Evolutionary conservation across 345 rosid species (phyloP), one percentile per base, ranked within the genome.

Genomic region (Syzygium jambos): DNA sequence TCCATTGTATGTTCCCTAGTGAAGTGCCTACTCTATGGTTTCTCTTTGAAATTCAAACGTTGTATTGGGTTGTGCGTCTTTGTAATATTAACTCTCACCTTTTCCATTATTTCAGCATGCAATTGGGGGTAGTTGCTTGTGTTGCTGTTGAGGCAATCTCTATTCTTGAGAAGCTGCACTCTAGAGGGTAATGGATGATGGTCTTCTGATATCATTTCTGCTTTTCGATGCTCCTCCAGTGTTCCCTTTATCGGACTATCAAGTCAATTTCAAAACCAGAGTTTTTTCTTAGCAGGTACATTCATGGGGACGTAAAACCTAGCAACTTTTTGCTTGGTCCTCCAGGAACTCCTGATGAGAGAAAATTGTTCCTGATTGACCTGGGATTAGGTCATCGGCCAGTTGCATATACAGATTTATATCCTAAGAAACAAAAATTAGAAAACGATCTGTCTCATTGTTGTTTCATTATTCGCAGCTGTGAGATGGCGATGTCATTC

Each of bases 101-200:
- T 34, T 17, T 57, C 30, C 87, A 34, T 34, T 34, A 11, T 30
- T 86, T 41, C 93, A 97, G 98, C 93, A 92, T 96, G 96, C 94
- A 98, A 49, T 90, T 93, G 51, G 98, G 94, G 88, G 95, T 94
- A 98, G 98, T 97, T 68, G 98, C 99, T 27, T 96, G 98, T 90
- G 95, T 97, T 91, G 98, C 99, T 16, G 94, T 95, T 23, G 98
- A 97, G 91, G 96, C 97, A n/a, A 94, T 97, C 87, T 97, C 99
- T 84, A 97, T 96, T 84, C 90, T 97, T 12, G 99, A 97, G 90
- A 97, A 96, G 92, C 94, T 97, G 92, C 98, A 97, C 89, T 95
- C 96, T 43, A 94, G 90, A 89, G 99, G 99, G 99, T 97, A 86
- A 90, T 73, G 46, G 46, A 73, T 2, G 80, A 13, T 38, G 49